Evolutionary conservation across 208 protist species (phyloP), one percentile per base, ranked within the genome.

Genomic region (Vickermania spadyakhi): DNA sequence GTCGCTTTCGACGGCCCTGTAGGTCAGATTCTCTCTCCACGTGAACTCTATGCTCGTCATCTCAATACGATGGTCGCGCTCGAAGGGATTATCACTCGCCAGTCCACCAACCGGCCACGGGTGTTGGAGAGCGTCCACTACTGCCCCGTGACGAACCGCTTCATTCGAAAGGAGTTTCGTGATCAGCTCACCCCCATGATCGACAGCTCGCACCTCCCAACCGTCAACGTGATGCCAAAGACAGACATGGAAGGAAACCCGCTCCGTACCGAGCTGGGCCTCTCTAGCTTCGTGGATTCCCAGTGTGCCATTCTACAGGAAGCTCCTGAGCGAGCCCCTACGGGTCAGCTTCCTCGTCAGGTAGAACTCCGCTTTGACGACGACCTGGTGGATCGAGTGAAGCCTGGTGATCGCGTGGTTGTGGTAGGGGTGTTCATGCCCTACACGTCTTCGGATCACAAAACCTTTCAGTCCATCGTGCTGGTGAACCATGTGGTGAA

Each of bases 51-150:
- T 52, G 81, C 96, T 0, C 52, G 70, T 1, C 91, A 97, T 51
- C 60, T 99, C n/a, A 96, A 96, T 64, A 86, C 84, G 18, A 72
- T 99, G 60, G 94, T 99, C 1, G 89, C 85, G 28, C 68, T 99
- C 21, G 95, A 99, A 58, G 98, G 98, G 52, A 98, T 99, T 60
- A 81, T 99, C 1, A 99, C 96, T 22, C 97, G 97, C 55, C 96
- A 97, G 91, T 91, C 78, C 2, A 72, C 81, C 7, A 88, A 89
- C 66, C 79, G 81, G 5, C 84, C 86, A 26, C 77, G 88, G 1
- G 84, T 94, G 28, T 26, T 93, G 14, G 86, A 92, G 73, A 94
- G 84, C 28, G 91, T 98, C 2, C 97, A 99, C 79, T 99, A 98
- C 82, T 99, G 94, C 71, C 69, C 75, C 13, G 79, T 75, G 36